Evolutionary conservation across 805 yeast genomes (phyloP).

Genomic region (Nakazawaea wickerhamii): DNA sequence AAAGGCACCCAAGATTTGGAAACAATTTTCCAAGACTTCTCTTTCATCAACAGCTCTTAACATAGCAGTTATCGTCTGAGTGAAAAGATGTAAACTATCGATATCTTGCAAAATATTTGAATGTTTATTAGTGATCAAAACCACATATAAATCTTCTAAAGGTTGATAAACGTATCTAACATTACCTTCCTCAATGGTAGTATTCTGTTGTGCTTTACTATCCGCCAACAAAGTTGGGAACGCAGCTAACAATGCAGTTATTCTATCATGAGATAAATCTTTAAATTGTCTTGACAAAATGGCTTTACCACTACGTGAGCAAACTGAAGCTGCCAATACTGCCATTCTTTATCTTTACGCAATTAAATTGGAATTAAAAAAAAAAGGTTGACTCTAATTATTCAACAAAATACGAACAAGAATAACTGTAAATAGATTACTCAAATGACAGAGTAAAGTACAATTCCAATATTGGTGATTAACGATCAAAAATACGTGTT

Average conservation of each 20-base stretch:
- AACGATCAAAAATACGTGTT: neutral
- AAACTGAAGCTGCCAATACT: constrained; percentile 88
- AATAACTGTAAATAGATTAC: no score
- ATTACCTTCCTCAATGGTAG: constrained; percentile 87
- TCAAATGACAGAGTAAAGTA: no score
- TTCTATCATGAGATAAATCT: constrained; percentile 78
- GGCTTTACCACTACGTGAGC: constrained; percentile 91
- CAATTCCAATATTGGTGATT: neutral
- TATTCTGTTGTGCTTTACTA: constrained; percentile 70
- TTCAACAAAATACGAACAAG: no score
- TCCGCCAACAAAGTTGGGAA: constrained; percentile 77
- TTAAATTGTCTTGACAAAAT: constrained; percentile 88
- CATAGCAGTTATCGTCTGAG: constrained; percentile 73
- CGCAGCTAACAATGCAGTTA: constrained; percentile 77
- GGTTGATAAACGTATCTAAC: constrained; percentile 96
- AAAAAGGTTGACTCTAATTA: no score
- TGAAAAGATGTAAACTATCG: constrained; percentile 81
- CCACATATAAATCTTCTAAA: constrained; percentile 86
- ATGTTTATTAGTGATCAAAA: constrained; percentile 82
- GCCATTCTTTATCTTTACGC: constrained; percentile 39
- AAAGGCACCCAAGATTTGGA: constrained; percentile 84
- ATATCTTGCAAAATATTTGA: constrained; percentile 93
- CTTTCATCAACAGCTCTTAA: constrained; percentile 71
- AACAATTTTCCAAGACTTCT: constrained; percentile 78
- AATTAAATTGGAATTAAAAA: no score